Conservation (phyloP, 495 filamentous ascomycete species). For the Aspergillus baeticus region DNA sequence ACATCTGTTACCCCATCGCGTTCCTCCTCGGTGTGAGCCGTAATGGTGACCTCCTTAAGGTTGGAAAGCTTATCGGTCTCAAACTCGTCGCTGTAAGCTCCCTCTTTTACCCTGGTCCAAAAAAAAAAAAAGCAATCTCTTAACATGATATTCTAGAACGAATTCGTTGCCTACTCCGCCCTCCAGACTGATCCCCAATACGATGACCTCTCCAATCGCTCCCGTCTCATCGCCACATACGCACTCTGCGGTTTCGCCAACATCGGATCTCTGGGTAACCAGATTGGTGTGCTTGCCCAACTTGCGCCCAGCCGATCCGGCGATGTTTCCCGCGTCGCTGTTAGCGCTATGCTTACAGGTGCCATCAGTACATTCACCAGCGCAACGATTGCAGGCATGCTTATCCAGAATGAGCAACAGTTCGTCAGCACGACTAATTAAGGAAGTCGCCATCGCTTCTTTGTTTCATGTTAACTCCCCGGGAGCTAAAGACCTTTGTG, state of each 20-base stretch:
- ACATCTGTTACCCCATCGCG: conserved; percentile 79
- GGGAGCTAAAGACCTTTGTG: too few relatives aligned
- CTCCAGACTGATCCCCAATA: conserved; percentile 50
- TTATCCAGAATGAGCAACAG: conserved; percentile 57
- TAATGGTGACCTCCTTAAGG: conserved; percentile 65
- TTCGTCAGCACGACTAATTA: conserved; percentile 10
- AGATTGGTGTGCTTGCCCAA: conserved; percentile 82
- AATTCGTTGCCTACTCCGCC: conserved; percentile 59
- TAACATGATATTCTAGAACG: conserved; percentile 46
- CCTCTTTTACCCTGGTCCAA: background rate
- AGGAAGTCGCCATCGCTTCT: background rate
- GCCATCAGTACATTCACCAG: conserved; percentile 77
- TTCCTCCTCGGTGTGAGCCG: conserved; percentile 85
- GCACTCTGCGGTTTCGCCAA: conserved; percentile 78
- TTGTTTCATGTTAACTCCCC: too few relatives aligned
- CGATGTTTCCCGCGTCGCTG: conserved; percentile 71
- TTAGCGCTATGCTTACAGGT: conserved; percentile 76
- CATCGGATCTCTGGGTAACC: conserved; percentile 77
- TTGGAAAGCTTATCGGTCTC: conserved; percentile 75
- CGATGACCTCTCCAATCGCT: conserved; percentile 60
- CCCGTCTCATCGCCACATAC: conserved; percentile 70
- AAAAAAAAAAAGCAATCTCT: conserved; percentile 1
- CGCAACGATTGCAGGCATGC: conserved; percentile 75
- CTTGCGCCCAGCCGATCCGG: conserved; percentile 70
- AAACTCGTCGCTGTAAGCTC: conserved; percentile 69